These are phyloP conservation scores for Quaeritorhiza haematococci DNA, from an alignment of 371 early-diverging fungal species.

Conservation along the genomic window DNA sequence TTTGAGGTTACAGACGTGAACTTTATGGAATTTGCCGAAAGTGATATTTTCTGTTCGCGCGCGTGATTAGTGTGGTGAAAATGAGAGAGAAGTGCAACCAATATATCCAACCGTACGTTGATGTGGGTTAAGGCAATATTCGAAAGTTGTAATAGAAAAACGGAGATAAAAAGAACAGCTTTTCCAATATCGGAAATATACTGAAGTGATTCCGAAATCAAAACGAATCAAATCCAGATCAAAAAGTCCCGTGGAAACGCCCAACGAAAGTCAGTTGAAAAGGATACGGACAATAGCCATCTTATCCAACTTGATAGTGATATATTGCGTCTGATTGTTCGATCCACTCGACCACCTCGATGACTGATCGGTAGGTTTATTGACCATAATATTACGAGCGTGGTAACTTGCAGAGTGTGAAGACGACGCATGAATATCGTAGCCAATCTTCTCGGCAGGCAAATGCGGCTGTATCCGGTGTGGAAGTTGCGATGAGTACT, in stretches of 20 bases:
- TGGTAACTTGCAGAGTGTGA: conserved; percentile 71
- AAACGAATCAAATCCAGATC: too few relatives aligned
- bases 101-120: too few relatives aligned
- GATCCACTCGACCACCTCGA: conserved; percentile 80
- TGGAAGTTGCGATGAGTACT: too few relatives aligned
- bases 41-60: conserved; percentile 64
- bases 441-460: conserved; percentile 28
- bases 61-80: too few relatives aligned
- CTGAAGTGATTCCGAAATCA: too few relatives aligned
- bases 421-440: conserved; percentile 60
- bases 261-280: not conserved
- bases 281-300: conserved; percentile 68
- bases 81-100: too few relatives aligned
- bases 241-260: too few relatives aligned
- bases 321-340: conserved; percentile 78
- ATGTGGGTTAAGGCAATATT: too few relatives aligned
- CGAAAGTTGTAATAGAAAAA: not conserved
- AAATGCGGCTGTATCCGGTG: too few relatives aligned
- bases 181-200: not conserved
- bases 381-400: conserved; percentile 69
- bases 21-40: conserved; percentile 94
- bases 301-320: conserved; percentile 67
- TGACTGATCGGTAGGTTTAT: conserved; percentile 66
- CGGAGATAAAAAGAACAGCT: not conserved
- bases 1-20: conserved; percentile 94